phyloP scores from a whole-genome alignment of 2,329 filamentous ascomycete species.

The Verruconis gallopava region DNA sequence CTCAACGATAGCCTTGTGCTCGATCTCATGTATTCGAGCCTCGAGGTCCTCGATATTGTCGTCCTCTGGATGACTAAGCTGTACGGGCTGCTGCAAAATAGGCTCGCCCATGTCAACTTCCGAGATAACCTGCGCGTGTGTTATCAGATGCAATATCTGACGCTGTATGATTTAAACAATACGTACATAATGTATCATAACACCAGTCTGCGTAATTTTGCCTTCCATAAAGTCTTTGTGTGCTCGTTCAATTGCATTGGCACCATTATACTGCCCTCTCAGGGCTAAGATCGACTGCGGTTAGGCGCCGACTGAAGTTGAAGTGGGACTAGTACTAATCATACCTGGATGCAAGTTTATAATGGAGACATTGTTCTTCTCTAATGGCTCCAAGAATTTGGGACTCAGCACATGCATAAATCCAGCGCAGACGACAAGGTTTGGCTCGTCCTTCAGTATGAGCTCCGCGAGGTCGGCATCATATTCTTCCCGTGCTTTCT shows the following conservation, averaged over 20 bases:
- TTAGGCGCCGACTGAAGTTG: neutral
- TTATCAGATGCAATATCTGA: no score
- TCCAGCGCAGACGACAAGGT: constrained; percentile 69
- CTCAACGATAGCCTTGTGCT: constrained; percentile 69
- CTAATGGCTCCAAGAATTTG: constrained; percentile 56
- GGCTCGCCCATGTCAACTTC: constrained; percentile 71
- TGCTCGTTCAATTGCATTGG: constrained; percentile 64
- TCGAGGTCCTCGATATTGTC: constrained; percentile 55
- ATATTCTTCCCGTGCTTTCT: constrained; percentile 50
- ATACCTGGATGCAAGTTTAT: constrained; percentile 65
- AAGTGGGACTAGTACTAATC: neutral
- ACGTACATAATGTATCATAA: constrained; percentile 76
- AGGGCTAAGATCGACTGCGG: constrained; percentile 26
- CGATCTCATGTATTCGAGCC: constrained; percentile 58
- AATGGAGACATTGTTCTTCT: constrained; percentile 47
- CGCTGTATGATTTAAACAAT: neutral
- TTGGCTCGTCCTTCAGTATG: constrained; percentile 51
- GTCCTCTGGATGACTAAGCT: constrained; percentile 44
- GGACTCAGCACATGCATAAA: constrained; percentile 76
- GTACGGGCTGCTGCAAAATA: constrained; percentile 57
- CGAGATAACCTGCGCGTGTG: constrained; percentile 25
- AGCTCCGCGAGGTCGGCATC: constrained; percentile 61
- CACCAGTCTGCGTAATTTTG: constrained; percentile 55
- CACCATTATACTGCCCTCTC: constrained; percentile 63
- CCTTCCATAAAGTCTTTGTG: constrained; percentile 59